Conservation (phyloP, 331 rosid genomes). For the Pyrus hybrid region DNA sequence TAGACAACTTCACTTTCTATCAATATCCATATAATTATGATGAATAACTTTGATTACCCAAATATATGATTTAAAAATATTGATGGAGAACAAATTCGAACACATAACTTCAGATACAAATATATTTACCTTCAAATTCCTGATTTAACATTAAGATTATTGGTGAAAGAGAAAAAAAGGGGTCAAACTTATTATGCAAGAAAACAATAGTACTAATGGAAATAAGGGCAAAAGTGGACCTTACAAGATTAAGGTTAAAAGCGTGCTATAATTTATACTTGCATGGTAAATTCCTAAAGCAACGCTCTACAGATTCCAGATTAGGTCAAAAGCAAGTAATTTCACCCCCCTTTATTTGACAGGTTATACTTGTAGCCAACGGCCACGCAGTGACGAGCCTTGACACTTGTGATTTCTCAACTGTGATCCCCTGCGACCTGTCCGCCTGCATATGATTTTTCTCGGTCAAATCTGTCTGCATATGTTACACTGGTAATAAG, state of each 20-base stretch:
- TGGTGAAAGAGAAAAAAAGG: not conserved
- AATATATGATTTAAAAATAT: too few species aligned
- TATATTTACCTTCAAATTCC: too few species aligned
- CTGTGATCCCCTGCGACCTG: slow-evolving; percentile 24
- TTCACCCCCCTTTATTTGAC: not conserved
- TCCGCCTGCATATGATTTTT: too few species aligned
- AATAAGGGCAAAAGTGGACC: not conserved
- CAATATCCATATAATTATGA: not conserved
- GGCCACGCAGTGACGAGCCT: slow-evolving; percentile 25
- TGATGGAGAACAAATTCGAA: not conserved
- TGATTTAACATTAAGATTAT: not conserved
- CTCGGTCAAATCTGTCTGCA: not conserved
- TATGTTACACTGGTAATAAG: not conserved
- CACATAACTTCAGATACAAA: too few species aligned
- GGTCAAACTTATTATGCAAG: not conserved
- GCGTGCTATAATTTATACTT: too few species aligned
- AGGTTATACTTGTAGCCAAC: slow-evolving; percentile 4
- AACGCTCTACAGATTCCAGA: too few species aligned
- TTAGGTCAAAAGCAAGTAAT: too few species aligned
- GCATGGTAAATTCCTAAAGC: too few species aligned
- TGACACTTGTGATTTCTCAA: slow-evolving; percentile 50
- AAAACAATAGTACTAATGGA: not conserved
- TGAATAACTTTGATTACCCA: not conserved
- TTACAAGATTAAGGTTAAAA: not conserved
- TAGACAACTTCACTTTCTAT: not conserved